These are phyloP conservation scores for Diaporthe destruens DNA, from an alignment of 2,329 filamentous ascomycete genomes.

Conservation along the genomic window DNA sequence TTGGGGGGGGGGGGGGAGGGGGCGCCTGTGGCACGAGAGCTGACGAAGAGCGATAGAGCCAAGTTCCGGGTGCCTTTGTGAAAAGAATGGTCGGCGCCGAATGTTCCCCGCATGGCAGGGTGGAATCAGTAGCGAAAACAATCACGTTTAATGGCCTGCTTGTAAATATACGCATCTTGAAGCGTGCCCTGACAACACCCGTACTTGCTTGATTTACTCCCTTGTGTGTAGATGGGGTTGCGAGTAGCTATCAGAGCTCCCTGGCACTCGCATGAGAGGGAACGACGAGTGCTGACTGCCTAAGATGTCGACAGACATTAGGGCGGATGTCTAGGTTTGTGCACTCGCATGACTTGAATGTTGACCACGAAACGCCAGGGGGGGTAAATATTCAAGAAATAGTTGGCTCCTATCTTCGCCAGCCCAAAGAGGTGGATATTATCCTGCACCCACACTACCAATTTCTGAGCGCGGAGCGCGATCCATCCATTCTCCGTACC, in stretches of 20 bases:
- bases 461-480: too few species aligned
- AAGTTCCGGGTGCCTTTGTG: not conserved
- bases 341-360: not conserved
- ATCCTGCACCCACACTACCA: too few species aligned
- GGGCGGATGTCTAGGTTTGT: too few species aligned
- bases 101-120: not conserved
- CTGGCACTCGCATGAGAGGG: not conserved
- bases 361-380: not conserved
- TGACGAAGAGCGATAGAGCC: not conserved
- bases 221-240: not conserved
- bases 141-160: slow-evolving; percentile 29
- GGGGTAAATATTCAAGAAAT: slow-evolving; percentile 13
- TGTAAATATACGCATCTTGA: slow-evolving; percentile 33
- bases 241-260: not conserved
- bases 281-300: not conserved
- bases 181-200: not conserved
- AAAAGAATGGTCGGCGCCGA: not conserved
- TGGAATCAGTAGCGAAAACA: slow-evolving; percentile 22
- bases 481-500: not conserved
- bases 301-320: too few species aligned
- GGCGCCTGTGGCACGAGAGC: not conserved
- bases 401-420: not conserved
- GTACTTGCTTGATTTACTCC: too few species aligned
- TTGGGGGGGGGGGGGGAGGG: not conserved
- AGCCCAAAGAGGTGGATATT: too few species aligned